Percentiles rank a stretch among this genome's conserved stretches.
Evolutionary conservation across 1,139 yeast genomes (phyloP).

Genomic region (Candida tetrigidarum): DNA sequence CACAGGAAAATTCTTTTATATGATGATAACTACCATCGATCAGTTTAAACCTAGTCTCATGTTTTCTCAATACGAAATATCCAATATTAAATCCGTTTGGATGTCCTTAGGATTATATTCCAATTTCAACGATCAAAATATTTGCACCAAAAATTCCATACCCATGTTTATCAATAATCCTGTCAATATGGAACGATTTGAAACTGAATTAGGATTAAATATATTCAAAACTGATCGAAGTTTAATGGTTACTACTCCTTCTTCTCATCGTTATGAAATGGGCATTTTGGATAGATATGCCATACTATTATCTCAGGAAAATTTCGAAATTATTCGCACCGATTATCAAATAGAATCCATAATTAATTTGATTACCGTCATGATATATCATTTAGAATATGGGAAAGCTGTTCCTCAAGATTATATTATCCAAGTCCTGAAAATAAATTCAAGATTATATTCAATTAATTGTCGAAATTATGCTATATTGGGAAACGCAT

Average conservation of each 20-base stretch:
- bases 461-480: slow-evolving; percentile 21
- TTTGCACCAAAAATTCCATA: not conserved
- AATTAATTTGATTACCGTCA: slow-evolving; percentile 23
- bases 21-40: slow-evolving; percentile 1
- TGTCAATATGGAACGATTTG: not conserved
- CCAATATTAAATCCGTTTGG: slow-evolving; percentile 21
- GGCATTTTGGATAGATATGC: not conserved
- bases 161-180: slow-evolving; percentile 3
- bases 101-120: slow-evolving; percentile 14
- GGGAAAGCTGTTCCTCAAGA: slow-evolving; percentile 19
- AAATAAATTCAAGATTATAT: slow-evolving; percentile 26
- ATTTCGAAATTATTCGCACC: slow-evolving; percentile 17
- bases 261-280: too few species aligned
- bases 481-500: slow-evolving; percentile 26
- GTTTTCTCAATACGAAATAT: slow-evolving; percentile 20
- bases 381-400: slow-evolving; percentile 22
- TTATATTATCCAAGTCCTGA: slow-evolving; percentile 17
- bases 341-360: slow-evolving; percentile 24
- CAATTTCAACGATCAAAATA: slow-evolving; percentile 1
- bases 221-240: not conserved
- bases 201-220: not conserved
- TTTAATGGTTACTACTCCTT: not conserved
- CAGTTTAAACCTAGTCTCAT: slow-evolving; percentile 11
- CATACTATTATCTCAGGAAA: slow-evolving; percentile 4
- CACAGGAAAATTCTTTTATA: too few species aligned